Evolutionary conservation across 257 asterid species (phyloP), one percentile per base, ranked within the genome.

Genomic region (Capsicum baccatum): DNA sequence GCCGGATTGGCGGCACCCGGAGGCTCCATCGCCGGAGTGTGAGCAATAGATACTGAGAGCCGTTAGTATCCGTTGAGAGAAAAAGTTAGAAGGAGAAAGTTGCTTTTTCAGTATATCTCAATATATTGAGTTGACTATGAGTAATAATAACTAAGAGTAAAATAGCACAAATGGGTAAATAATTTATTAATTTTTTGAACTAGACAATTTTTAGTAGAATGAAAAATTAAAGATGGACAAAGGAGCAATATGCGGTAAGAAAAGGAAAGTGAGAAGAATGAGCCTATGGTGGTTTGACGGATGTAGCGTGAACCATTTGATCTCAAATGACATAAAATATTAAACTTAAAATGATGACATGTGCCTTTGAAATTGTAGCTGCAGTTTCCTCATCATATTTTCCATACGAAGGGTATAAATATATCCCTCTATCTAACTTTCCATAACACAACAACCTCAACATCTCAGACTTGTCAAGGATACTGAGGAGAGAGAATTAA

Each of bases 261-360:
- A 67, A 35, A 48, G 60, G 14, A 14, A 76, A 76, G 6, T 50
- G 47, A 50, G 47, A 76, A 13, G 44, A 76, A 52, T 52, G 47
- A 21, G 8, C 6, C 6, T 13, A 8, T 7, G 17, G 48, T 6
- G 9, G 80, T 50, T 73, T 47, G 59, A 71, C 6, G 58, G 39
- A 73, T 48, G 59, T 48, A 48, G 19, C 13, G 81, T 74, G 62
- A 52, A 74, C 62, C 47, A 52, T 47, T 76, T 76, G 62, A 52
- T 76, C 12, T 76, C 47, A 50, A 76, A 76, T 50, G 60, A 14
- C 42, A 19, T 19, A 14, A 17, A 73, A 11, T 19, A 48, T 48
- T 73, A 14, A 50, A 74, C 13, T 13, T 76, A 52, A 76, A 19
- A 76, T 52, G 1, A 13, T 52, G 62, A 11, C 47, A 74, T 7